Conservation (phyloP, 2,329 filamentous ascomycete genomes). For the Botrytis hyacinthi region DNA sequence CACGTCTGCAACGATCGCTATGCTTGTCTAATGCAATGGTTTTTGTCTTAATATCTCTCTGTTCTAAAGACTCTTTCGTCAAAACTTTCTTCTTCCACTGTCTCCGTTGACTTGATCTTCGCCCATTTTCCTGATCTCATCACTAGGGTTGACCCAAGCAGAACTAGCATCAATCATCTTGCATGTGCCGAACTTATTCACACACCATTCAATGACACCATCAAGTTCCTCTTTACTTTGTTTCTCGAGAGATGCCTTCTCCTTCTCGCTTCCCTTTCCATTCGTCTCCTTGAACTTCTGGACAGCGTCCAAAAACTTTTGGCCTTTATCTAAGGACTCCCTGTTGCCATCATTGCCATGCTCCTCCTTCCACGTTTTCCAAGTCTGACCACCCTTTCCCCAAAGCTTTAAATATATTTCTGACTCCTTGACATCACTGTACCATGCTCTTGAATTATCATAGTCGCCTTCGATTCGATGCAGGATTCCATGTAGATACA, state of each 20-base stretch:
- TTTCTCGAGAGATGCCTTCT: conserved; percentile 30
- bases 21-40: conserved; percentile 24
- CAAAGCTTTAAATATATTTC: conserved; percentile 41
- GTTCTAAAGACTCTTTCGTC: conserved; percentile 14
- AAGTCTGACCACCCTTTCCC: conserved; percentile 28
- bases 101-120: conserved; percentile 25
- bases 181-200: conserved; percentile 45
- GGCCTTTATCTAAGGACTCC: conserved; percentile 38
- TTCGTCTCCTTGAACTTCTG: conserved; percentile 31
- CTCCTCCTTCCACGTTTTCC: conserved; percentile 16
- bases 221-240: conserved; percentile 43
- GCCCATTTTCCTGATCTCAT: conserved; percentile 22
- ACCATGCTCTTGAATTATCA: conserved; percentile 49
- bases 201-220: conserved; percentile 45
- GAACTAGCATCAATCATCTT: conserved; percentile 44
- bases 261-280: conserved; percentile 15
- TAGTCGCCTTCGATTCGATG: conserved; percentile 52
- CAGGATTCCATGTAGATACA: conserved; percentile 51
- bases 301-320: conserved; percentile 42
- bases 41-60: conserved; percentile 22
- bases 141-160: conserved; percentile 26
- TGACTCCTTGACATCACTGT: conserved; percentile 43
- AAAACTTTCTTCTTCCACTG: conserved; percentile 25
- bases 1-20: conserved; percentile 33
- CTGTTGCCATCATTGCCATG: neutral